A percentile compares a stretch with the other conserved stretches of the same genome.
Evolutionary conservation across 257 asterid species (phyloP).

Genomic region (Primulina huaijiensis): DNA sequence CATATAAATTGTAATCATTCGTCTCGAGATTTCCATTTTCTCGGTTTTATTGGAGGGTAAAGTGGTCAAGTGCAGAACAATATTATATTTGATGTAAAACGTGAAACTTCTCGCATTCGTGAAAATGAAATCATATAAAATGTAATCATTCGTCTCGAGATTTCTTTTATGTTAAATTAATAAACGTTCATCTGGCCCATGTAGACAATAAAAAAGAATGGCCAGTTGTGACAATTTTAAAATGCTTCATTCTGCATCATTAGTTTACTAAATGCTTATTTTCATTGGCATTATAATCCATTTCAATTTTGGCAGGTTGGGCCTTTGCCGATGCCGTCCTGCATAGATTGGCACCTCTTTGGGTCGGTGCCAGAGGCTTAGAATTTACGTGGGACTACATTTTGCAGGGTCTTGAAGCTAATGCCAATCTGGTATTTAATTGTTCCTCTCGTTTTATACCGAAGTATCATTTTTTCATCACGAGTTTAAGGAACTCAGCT

Average conservation of each 20-base stretch:
- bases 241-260: neutral
- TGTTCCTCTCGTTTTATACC: constrained; percentile 11
- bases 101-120: neutral
- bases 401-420: constrained; percentile 96
- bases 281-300: constrained; percentile 20
- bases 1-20: neutral
- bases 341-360: constrained; percentile 93
- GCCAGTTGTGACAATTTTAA: neutral
- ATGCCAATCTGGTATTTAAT: constrained; percentile 76
- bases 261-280: neutral
- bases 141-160: neutral
- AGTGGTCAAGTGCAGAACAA: neutral
- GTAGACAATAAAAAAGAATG: neutral
- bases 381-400: constrained; percentile 97
- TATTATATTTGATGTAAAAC: neutral
- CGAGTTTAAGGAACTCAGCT: neutral
- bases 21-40: neutral
- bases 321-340: constrained; percentile 98
- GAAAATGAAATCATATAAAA: constrained; percentile 9
- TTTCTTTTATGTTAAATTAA: neutral
- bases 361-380: constrained; percentile 98
- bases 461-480: neutral
- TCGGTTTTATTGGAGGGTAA: neutral
- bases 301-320: constrained; percentile 66
- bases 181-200: neutral